Conservation (phyloP, 2,329 filamentous ascomycete genomes). For the Cyclaneusma minus region DNA sequence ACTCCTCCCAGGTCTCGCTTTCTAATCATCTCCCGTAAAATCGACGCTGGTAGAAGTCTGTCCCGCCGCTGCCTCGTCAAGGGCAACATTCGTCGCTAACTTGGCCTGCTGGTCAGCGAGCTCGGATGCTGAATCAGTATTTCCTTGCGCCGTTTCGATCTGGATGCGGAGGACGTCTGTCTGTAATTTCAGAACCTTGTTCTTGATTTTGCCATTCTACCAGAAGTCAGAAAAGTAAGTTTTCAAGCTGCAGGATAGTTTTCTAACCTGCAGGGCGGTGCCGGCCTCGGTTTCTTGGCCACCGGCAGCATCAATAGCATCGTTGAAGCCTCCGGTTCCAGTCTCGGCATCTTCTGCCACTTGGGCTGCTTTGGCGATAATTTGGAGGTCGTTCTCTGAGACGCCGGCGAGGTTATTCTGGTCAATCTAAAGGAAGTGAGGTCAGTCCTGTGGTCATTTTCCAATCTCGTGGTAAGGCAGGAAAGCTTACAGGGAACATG, state of each 20-base stretch:
- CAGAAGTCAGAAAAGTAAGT: no score
- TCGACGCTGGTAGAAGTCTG: slow-evolving; percentile 13
- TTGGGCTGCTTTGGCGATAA: slow-evolving; percentile 30
- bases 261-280: slow-evolving; percentile 31
- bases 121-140: slow-evolving; percentile 25
- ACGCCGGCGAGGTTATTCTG: slow-evolving; percentile 28
- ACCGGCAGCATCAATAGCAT: slow-evolving; percentile 30
- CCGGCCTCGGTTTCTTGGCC: slow-evolving; percentile 20
- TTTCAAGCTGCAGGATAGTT: no score
- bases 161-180: slow-evolving; percentile 33
- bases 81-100: slow-evolving; percentile 33
- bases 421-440: slow-evolving; percentile 21
- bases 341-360: slow-evolving; percentile 38
- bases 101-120: slow-evolving; percentile 32
- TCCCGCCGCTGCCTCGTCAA: slow-evolving; percentile 19
- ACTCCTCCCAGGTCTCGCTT: no score
- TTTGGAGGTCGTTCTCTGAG: slow-evolving; percentile 29
- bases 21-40: slow-evolving; percentile 14
- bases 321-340: slow-evolving; percentile 32
- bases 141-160: slow-evolving; percentile 34
- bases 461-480: neutral
- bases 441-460: neutral
- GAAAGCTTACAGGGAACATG: slow-evolving; percentile 31
- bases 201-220: slow-evolving; percentile 44
- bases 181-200: slow-evolving; percentile 42